Base-by-base conservation (phyloP, 805 yeast species). In the Hanseniaspora osmophila region DNA sequence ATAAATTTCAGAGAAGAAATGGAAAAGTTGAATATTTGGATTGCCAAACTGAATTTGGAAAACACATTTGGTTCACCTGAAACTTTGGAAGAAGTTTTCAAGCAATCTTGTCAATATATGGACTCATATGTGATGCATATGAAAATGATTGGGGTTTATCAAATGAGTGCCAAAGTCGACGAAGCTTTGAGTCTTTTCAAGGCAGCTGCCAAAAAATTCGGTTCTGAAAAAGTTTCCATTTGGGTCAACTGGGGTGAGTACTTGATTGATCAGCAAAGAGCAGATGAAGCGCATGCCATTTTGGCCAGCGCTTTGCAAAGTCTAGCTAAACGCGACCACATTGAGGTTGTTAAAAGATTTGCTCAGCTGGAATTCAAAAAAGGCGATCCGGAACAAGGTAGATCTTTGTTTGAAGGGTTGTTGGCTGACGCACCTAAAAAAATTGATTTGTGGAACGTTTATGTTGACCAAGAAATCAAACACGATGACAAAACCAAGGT, bases 11-110 rank as follows among this genome's bases (percentile, higher is more conserved):
- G 96, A 57, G 96, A 88, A 57, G 97, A 92, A 63, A 80, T 78
- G 54, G 97, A 92, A 62, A 85, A 87, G 63, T 64, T 87, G 65
- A 92, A 92, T 59, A 81, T 92, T 41, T 94, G 97, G 97, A 84
- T 90, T 62, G 98, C 97, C 0, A 64, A 87, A 57, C 74, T 92
- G 55, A 92, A 92, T 65, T 73, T 94, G 72, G 99, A 92, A 65
- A 86, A 84, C 61, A 78, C 87, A 13, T 92, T 92, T 63, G 99
- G 99, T 47, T 73, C 83, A 18, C 79, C 78, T 9, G 96, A 86
- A 50, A 67, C 92, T 1, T 63, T 88, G 45, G 87, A 86, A 41
- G 85, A 79, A 33, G 74, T 75, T 0, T 90, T 92, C 74, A 80
- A 78, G 61, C 79, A 84, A 52, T 75, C 97, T 1, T 78, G 85